Conservation (phyloP, 2,329 filamentous ascomycete species). For the Xylariales sp. region DNA sequence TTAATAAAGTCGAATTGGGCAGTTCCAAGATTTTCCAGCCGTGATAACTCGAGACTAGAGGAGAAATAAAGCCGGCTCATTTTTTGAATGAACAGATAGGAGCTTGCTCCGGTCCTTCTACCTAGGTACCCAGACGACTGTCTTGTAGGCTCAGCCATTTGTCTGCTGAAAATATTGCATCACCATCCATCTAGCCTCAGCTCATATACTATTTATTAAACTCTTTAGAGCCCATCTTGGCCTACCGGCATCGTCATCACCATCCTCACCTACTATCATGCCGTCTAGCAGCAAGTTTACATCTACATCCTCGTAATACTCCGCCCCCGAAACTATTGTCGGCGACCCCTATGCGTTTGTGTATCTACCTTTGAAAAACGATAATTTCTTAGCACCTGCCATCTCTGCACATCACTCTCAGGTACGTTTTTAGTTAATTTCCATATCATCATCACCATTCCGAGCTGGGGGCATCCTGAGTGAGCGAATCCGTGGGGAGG, state of each 20-base stretch:
- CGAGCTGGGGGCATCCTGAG: constrained; percentile 2
- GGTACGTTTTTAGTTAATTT: constrained; percentile 11
- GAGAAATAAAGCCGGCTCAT: background rate
- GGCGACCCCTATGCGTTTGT: too few relatives aligned
- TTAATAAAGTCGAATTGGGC: background rate
- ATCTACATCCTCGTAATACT: too few relatives aligned
- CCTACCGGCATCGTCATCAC: background rate
- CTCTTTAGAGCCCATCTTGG: constrained; percentile 1
- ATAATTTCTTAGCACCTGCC: constrained; percentile 20
- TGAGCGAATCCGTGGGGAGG: constrained; percentile 16
- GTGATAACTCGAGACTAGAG: background rate
- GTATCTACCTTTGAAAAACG: background rate
- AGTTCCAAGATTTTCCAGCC: constrained; percentile 14
- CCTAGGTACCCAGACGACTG: too few relatives aligned
- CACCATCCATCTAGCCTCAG: background rate
- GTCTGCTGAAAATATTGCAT: constrained; percentile 15
- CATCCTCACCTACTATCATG: background rate
- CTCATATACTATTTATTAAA: constrained; percentile 4
- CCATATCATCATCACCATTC: constrained; percentile 3
- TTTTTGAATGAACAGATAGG: background rate
- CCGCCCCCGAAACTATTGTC: too few relatives aligned
- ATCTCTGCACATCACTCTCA: constrained; percentile 24
- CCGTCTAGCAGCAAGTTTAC: too few relatives aligned
- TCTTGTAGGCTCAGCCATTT: too few relatives aligned
- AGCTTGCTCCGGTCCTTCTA: background rate